Conservation (phyloP, 768 basidiomycete species). For the Omphalotus guepiniiformis region DNA sequence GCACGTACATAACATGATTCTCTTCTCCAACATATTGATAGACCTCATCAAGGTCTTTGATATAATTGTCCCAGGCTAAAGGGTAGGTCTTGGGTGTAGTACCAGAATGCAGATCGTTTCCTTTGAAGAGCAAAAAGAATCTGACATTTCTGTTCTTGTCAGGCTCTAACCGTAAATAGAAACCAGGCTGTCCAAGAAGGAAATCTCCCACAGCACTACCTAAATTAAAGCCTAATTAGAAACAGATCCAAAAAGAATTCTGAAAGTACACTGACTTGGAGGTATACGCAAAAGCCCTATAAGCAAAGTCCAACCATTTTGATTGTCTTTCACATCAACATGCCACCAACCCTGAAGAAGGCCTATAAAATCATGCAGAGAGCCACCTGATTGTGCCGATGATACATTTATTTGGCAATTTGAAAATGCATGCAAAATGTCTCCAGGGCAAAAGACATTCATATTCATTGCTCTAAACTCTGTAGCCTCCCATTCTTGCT, state of each 20-base stretch:
- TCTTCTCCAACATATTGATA: background rate
- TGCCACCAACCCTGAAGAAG: conserved; percentile 8
- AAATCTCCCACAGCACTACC: conserved; percentile 10
- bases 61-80: background rate
- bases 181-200: conserved; percentile 1
- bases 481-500: conserved; percentile 12
- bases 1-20: conserved; percentile 4
- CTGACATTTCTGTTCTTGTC: background rate
- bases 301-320: conserved; percentile 3
- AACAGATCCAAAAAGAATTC: background rate
- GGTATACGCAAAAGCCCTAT: conserved; percentile 4
- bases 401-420: conserved; percentile 11
- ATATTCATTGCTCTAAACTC: conserved; percentile 3
- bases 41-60: background rate
- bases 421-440: conserved; percentile 2
- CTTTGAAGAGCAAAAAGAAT: conserved; percentile 6
- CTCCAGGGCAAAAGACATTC: conserved; percentile 14
- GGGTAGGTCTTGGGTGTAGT: background rate
- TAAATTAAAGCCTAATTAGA: too few relatives aligned
- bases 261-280: conserved; percentile 1
- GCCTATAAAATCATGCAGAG: conserved; percentile 1
- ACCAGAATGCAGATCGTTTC: conserved; percentile 12
- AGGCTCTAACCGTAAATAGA: conserved; percentile 2
- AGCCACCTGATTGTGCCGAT: conserved; percentile 1
- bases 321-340: conserved; percentile 6